phyloP scores from a whole-genome alignment of 139 green algal species.

The Gonium pectorale region DNA sequence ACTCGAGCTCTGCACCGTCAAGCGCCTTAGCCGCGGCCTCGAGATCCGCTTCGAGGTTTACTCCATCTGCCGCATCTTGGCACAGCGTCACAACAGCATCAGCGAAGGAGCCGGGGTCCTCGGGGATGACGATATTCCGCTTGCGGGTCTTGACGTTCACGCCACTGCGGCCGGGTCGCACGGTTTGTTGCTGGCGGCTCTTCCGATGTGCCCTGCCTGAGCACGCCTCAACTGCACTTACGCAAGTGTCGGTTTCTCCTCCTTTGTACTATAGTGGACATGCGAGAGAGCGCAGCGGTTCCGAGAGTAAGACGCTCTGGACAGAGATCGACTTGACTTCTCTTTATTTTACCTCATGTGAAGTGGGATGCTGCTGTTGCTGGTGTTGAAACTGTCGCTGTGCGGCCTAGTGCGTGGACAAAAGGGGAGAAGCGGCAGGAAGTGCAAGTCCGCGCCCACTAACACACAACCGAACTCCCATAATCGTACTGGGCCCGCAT shows the following conservation, averaged over 20 bases:
- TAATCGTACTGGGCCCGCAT: too few relatives aligned
- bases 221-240: constrained; percentile 68
- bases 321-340: too few relatives aligned
- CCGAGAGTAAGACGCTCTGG: neutral
- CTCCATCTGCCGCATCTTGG: constrained; percentile 74
- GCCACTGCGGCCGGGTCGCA: constrained; percentile 71
- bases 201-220: too few relatives aligned
- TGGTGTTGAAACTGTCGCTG: too few relatives aligned
- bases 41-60: constrained; percentile 77
- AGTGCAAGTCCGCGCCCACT: too few relatives aligned
- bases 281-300: neutral
- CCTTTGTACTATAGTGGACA: constrained; percentile 75
- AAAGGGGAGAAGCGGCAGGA: neutral
- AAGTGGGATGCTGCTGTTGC: neutral
- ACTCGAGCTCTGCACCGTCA: constrained; percentile 91
- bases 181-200: neutral
- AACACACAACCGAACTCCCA: too few relatives aligned
- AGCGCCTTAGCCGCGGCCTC: constrained; percentile 84
- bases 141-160: constrained; percentile 96
- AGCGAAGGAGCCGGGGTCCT: constrained; percentile 94
- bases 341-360: neutral
- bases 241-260: constrained; percentile 92
- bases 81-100: constrained; percentile 90
- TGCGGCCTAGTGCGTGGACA: neutral
- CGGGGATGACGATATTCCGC: constrained; percentile 95